Evolutionary conservation across 768 basidiomycete species (phyloP).

Genomic region (Tricholoma sp.): DNA sequence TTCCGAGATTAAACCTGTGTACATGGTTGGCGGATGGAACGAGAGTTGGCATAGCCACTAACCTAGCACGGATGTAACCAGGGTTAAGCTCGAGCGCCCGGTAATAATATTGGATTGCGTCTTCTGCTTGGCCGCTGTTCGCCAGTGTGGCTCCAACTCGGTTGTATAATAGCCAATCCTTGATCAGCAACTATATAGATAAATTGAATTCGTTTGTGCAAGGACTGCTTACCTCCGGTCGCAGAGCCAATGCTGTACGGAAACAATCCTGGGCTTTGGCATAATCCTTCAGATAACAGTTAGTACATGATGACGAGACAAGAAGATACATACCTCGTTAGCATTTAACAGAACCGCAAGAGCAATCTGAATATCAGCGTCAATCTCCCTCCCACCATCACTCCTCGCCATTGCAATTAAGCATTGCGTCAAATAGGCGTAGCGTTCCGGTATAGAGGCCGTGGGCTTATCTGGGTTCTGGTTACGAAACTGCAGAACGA

Average conservation of each 20-base stretch:
- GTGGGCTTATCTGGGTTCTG: slow-evolving; percentile 23
- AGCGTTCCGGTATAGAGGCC: slow-evolving; percentile 33
- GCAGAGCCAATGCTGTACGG: slow-evolving; percentile 75
- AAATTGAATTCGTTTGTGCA: slow-evolving; percentile 3
- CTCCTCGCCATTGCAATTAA: slow-evolving; percentile 77
- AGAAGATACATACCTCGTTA: slow-evolving; percentile 60
- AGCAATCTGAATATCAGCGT: slow-evolving; percentile 94
- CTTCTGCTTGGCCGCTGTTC: slow-evolving; percentile 73
- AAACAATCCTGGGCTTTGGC: slow-evolving; percentile 94
- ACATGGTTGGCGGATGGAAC: slow-evolving; percentile 1
- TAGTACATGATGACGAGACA: slow-evolving; percentile 6
- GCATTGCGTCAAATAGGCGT: slow-evolving; percentile 59
- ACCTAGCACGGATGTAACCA: slow-evolving; percentile 86
- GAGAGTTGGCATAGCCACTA: slow-evolving; percentile 9
- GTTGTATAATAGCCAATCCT: slow-evolving; percentile 94
- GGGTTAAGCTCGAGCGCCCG: slow-evolving; percentile 85
- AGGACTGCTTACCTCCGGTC: slow-evolving; percentile 64
- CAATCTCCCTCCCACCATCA: slow-evolving; percentile 55
- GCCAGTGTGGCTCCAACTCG: slow-evolving; percentile 93
- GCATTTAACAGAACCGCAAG: slow-evolving; percentile 90
- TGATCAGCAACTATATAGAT: background rate
- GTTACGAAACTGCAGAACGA: slow-evolving; percentile 37
- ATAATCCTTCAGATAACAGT: slow-evolving; percentile 59
- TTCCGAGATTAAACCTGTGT: slow-evolving; percentile 87
- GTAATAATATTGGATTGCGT: slow-evolving; percentile 85